A percentile compares a stretch with the other conserved stretches of the same genome.
Evolutionary conservation across 140 eudicot species (phyloP).

Genomic region (Ambrosia hybrid): DNA sequence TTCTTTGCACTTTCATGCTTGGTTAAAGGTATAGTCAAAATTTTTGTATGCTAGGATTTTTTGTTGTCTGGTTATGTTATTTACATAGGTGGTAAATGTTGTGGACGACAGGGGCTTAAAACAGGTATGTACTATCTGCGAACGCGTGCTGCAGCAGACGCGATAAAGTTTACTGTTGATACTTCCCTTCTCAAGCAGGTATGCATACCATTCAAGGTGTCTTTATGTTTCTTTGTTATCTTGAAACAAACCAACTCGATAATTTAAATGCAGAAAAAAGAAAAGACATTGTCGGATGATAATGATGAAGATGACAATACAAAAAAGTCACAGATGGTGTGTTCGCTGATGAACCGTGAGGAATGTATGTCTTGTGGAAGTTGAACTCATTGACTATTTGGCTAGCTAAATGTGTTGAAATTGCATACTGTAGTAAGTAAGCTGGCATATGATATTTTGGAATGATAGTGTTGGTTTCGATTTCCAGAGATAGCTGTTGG

Average conservation of each 20-base stretch:
- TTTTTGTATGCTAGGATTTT: background rate
- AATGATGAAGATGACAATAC: slow-evolving; percentile 13
- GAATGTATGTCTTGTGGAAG: slow-evolving; percentile 83
- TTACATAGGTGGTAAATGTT: background rate
- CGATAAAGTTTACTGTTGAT: slow-evolving; percentile 81
- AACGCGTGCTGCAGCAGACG: slow-evolving; percentile 82
- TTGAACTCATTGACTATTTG: slow-evolving; percentile 14
- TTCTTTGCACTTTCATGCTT: slow-evolving; percentile 86
- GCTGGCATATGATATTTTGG: background rate
- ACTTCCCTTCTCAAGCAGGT: slow-evolving; percentile 42
- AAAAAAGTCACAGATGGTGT: slow-evolving; percentile 52
- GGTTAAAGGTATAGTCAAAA: slow-evolving; percentile 57
- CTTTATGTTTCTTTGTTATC: background rate
- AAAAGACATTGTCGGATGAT: slow-evolving; percentile 2
- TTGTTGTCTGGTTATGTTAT: background rate
- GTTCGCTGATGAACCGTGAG: slow-evolving; percentile 64
- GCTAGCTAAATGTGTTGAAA: background rate
- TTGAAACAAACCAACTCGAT: background rate
- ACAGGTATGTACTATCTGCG: slow-evolving; percentile 76
- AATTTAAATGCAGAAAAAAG: slow-evolving; percentile 37
- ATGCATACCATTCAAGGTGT: background rate
- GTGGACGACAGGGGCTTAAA: slow-evolving; percentile 29
- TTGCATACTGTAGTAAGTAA: background rate
- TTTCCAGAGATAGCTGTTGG: background rate
- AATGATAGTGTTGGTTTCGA: background rate